A percentile compares a stretch with the other conserved stretches of the same genome.
Evolutionary conservation across 495 filamentous ascomycete species (phyloP).

Genomic region (Ascodesmis nigricans): DNA sequence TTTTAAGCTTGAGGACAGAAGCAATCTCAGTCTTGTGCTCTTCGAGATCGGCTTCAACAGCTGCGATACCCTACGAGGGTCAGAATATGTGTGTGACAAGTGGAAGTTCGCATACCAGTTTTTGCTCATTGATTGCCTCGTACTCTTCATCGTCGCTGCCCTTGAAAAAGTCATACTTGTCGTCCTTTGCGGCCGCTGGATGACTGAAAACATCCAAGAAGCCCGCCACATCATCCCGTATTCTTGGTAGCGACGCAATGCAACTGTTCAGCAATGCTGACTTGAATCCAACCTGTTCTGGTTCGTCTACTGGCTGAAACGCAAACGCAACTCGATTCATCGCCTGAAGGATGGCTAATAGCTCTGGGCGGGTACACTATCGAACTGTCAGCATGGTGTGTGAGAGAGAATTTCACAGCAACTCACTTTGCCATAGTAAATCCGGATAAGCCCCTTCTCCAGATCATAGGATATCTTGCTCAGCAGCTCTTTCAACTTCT

Average conservation of each 20-base stretch:
- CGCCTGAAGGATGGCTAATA: conserved; percentile 64
- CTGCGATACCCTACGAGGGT: conserved; percentile 41
- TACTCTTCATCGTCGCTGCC: conserved; percentile 59
- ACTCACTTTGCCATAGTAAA: conserved; percentile 71
- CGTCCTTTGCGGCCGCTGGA: conserved; percentile 60
- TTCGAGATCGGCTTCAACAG: conserved; percentile 68
- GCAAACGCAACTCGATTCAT: conserved; percentile 59
- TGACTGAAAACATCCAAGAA: conserved; percentile 73
- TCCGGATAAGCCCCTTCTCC: conserved; percentile 76
- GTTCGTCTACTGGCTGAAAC: conserved; percentile 40
- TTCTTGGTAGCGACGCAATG: conserved; percentile 53
- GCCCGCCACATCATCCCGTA: conserved; percentile 41
- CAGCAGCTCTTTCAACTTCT: conserved; percentile 49
- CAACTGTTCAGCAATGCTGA: conserved; percentile 50
- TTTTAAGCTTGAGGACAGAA: conserved; percentile 43
- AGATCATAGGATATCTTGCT: conserved; percentile 55
- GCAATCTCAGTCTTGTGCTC: conserved; percentile 51
- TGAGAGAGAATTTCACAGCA: conserved; percentile 14
- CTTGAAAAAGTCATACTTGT: conserved; percentile 86
- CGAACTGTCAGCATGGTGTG: too few species aligned
- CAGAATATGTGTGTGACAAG: not conserved
- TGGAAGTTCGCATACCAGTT: conserved; percentile 27
- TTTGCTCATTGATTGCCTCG: conserved; percentile 47
- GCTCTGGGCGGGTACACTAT: conserved; percentile 68
- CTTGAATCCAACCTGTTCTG: conserved; percentile 49